Evolutionary conservation across 1,139 yeast species (phyloP), one percentile per base, ranked within the genome.

Genomic region (Magnusiomyces suaveolens): DNA sequence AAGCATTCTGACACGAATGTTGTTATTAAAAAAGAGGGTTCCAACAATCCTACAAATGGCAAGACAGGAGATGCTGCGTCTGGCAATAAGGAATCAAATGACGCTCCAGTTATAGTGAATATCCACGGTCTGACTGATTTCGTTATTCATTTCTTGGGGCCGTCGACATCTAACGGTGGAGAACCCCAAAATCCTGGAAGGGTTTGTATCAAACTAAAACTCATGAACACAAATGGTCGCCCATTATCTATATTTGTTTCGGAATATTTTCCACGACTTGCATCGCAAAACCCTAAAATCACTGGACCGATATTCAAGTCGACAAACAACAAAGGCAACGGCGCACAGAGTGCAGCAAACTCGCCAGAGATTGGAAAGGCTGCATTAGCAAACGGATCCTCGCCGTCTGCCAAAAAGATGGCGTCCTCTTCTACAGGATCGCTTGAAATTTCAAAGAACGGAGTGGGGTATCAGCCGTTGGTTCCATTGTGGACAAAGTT

Each of bases 401-500:
- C n/a, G n/a, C n/a, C n/a, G n/a, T n/a, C n/a, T n/a, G n/a, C n/a
- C n/a, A n/a, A n/a, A n/a, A n/a, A n/a, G n/a, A n/a, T n/a, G n/a
- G n/a, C n/a, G n/a, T n/a, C n/a, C n/a, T n/a, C n/a, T n/a, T n/a
- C n/a, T n/a, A n/a, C n/a, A n/a, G n/a, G n/a, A n/a, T n/a, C n/a
- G 36, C 12, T 33, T 10, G 41, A 46, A 25, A 33, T 33, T 3
- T 8, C 6, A 10, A 10, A 16, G n/a, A 38, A 38, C 20, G 10
- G 18, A 10, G 20, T 10, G 20, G 18, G 8, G 8, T 38, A 21
- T 21, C 36, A 43, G 3, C 36, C 46, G 3, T 44, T 53, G n/a
- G 33, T 54, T 6, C 54, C 56, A 6, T 44, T 59, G 23, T 58
- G 60, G 60, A 48, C 53, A n/a, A 54, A 55, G 6, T 4, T 4